These are phyloP conservation scores for Ramalina peruviana DNA, from an alignment of 495 filamentous ascomycete genomes.

Conservation along the genomic window DNA sequence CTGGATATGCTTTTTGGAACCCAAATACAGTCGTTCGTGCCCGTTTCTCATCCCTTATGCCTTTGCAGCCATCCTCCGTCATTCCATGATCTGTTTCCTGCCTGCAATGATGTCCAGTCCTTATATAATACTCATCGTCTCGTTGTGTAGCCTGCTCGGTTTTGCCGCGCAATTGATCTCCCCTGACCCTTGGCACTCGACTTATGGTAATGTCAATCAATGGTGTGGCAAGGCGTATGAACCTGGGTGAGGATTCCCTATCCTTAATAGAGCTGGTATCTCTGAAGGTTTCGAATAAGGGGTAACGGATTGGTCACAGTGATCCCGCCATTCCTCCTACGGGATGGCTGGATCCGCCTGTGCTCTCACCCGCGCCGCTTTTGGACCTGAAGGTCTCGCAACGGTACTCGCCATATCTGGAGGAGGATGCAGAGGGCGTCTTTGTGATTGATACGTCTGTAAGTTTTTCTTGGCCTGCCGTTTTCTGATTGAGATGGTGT, in stretches of 20 bases:
- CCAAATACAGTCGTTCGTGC: too few species aligned
- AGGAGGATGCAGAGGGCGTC: constrained; percentile 35
- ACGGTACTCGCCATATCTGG: constrained; percentile 46
- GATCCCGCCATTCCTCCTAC: constrained; percentile 47
- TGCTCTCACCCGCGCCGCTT: constrained; percentile 26
- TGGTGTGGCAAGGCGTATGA: constrained; percentile 51
- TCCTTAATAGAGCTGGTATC: not conserved
- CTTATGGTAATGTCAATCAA: too few species aligned
- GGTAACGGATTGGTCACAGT: constrained; percentile 15
- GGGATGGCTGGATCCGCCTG: constrained; percentile 38
- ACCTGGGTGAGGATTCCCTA: constrained; percentile 21
- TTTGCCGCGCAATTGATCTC: too few species aligned
- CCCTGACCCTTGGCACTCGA: too few species aligned
- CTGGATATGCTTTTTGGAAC: too few species aligned
- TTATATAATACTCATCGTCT: too few species aligned
- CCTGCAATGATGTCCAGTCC: too few species aligned
- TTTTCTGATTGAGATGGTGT: not conserved
- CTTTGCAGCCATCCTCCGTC: too few species aligned
- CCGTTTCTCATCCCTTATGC: too few species aligned
- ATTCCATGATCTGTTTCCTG: too few species aligned
- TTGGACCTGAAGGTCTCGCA: constrained; percentile 45
- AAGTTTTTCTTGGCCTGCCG: not conserved
- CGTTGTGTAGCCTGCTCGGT: too few species aligned
- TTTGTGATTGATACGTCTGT: constrained; percentile 44
- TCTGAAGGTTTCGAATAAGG: not conserved